These are phyloP conservation scores for Quercus berberidifolia DNA, from an alignment of 306 rosid species.

Conservation along the genomic window DNA sequence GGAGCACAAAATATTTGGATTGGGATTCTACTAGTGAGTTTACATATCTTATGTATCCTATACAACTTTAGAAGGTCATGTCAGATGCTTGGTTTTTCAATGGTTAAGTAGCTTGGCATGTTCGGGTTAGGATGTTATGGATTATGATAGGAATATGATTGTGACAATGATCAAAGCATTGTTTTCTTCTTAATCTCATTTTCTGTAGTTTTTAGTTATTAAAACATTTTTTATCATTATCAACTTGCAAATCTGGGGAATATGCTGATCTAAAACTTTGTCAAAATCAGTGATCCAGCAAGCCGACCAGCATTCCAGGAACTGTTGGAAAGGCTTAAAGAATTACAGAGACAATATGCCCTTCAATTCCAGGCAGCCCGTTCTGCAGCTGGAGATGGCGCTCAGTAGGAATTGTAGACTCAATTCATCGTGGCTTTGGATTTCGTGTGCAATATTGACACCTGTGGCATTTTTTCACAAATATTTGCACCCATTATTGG, in stretches of 20 bases:
- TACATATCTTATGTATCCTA: background rate
- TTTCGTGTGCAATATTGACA: constrained; percentile 25
- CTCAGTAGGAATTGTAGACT: constrained; percentile 60
- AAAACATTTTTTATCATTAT: background rate
- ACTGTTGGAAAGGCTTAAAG: constrained; percentile 70
- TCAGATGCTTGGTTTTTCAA: background rate
- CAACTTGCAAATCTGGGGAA: background rate
- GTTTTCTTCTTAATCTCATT: background rate
- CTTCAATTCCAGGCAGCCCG: constrained; percentile 83
- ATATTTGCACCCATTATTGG: constrained; percentile 17
- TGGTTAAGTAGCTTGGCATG: background rate
- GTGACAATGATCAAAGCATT: background rate
- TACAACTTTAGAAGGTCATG: background rate
- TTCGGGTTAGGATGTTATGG: background rate
- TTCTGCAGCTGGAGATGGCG: constrained; percentile 45
- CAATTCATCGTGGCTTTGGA: constrained; percentile 16
- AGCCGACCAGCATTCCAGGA: constrained; percentile 80
- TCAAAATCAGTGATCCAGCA: constrained; percentile 68
- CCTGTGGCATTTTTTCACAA: constrained; percentile 20
- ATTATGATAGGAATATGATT: background rate
- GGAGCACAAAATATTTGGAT: background rate
- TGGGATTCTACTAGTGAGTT: background rate
- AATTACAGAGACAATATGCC: constrained; percentile 58
- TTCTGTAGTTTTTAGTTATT: background rate
- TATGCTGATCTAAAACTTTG: constrained; percentile 19